A percentile compares a stretch with the other conserved stretches of the same genome.
Evolutionary conservation across 352 stramenopile genomes (phyloP).

Genomic region (Globisporangium splendens): DNA sequence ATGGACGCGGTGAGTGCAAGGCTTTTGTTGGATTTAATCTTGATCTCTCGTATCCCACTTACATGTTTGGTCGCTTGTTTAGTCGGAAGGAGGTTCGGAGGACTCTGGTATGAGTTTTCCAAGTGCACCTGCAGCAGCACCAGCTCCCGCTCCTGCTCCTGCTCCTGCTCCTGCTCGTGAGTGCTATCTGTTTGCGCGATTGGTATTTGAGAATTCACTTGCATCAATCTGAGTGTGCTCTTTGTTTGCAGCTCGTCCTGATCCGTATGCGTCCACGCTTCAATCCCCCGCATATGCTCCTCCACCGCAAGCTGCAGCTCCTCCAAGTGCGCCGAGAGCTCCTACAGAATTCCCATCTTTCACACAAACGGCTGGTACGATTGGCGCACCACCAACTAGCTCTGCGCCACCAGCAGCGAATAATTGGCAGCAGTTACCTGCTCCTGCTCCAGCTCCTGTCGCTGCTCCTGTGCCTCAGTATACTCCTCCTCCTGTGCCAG

Average conservation of each 20-base stretch:
- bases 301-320: conserved; percentile 2
- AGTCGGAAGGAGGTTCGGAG: conserved; percentile 4
- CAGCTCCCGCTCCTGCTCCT: background rate
- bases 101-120: conserved; percentile 14
- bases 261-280: conserved; percentile 4
- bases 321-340: conserved; percentile 15
- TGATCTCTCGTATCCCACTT: background rate
- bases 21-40: background rate
- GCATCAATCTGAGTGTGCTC: background rate
- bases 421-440: conserved; percentile 8
- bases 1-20: conserved; percentile 28
- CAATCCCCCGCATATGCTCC: conserved; percentile 10
- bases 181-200: background rate
- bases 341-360: conserved; percentile 41
- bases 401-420: conserved; percentile 10
- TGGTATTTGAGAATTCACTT: background rate
- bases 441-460: background rate
- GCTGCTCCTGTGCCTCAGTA: background rate
- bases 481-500: background rate
- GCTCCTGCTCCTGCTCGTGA: background rate
- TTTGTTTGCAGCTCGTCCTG: background rate
- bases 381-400: conserved; percentile 4
- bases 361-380: conserved; percentile 34
- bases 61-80: background rate
- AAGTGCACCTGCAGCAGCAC: conserved; percentile 6